These are phyloP conservation scores for Apiospora arundinis DNA, from an alignment of 2,329 filamentous ascomycete genomes.

Conservation along the genomic window DNA sequence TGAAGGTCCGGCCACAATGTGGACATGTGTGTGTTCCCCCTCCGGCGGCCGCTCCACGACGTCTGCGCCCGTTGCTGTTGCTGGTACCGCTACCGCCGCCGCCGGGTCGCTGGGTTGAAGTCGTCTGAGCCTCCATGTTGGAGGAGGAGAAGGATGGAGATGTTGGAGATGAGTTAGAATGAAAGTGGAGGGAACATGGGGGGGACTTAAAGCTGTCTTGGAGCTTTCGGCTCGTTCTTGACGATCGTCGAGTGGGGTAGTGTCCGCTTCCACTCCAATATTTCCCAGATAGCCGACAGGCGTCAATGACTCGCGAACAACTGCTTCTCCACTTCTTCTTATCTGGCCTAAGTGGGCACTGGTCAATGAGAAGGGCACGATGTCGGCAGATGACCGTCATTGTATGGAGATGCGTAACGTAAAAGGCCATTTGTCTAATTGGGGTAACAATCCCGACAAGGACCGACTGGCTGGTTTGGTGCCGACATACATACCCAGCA, in stretches of 20 bases:
- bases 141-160: slow-evolving; percentile 21
- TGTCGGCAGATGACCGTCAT: slow-evolving; percentile 17
- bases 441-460: slow-evolving; percentile 3
- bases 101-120: slow-evolving; percentile 25
- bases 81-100: neutral
- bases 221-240: slow-evolving; percentile 2
- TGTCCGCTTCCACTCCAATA: slow-evolving; percentile 17
- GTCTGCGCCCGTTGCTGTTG: slow-evolving; percentile 27
- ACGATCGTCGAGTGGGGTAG: slow-evolving; percentile 22
- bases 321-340: slow-evolving; percentile 18
- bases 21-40: slow-evolving; percentile 40
- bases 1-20: slow-evolving; percentile 51
- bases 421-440: slow-evolving; percentile 9
- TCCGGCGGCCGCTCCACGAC: slow-evolving; percentile 29
- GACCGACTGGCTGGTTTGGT: slow-evolving; percentile 1
- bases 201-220: slow-evolving; percentile 16
- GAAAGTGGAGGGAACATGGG: slow-evolving; percentile 18
- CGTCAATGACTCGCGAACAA: slow-evolving; percentile 13
- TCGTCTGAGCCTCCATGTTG: slow-evolving; percentile 25
- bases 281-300: slow-evolving; percentile 16
- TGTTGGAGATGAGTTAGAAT: slow-evolving; percentile 19
- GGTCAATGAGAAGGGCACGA: slow-evolving; percentile 13
- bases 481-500: neutral
- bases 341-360: slow-evolving; percentile 16
- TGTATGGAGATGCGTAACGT: slow-evolving; percentile 14